Percentiles rank a stretch among this genome's conserved stretches.
These are phyloP conservation scores for Nemania bipapillata DNA, from an alignment of 2,329 filamentous ascomycete species.

Conservation along the genomic window DNA sequence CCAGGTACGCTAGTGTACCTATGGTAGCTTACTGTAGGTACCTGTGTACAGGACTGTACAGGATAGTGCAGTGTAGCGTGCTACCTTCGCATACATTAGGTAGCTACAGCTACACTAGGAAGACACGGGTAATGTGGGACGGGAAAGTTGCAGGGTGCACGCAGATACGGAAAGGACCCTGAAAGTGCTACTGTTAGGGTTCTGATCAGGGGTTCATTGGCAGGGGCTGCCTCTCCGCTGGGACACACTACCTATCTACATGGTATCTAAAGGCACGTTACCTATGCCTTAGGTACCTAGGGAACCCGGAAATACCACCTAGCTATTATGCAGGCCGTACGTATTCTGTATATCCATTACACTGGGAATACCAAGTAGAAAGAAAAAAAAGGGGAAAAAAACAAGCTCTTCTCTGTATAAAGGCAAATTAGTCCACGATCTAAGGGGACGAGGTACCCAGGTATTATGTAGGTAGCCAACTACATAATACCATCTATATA, in stretches of 20 bases:
- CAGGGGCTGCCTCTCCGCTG: conserved; percentile 33
- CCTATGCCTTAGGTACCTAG: neutral
- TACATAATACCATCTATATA: no score
- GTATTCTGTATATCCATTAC: neutral
- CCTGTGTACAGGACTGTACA: neutral
- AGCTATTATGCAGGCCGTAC: neutral
- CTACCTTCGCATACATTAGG: no score
- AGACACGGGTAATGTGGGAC: conserved; percentile 4
- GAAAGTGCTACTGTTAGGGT: conserved; percentile 27
- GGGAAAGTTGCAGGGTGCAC: conserved; percentile 16
- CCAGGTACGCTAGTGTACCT: neutral
- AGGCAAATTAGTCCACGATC: no score
- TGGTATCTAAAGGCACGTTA: neutral
- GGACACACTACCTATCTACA: neutral
- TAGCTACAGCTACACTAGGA: no score
- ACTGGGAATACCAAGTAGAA: neutral
- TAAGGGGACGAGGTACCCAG: no score
- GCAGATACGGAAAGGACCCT: conserved; percentile 34
- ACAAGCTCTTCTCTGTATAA: no score
- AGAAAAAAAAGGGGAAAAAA: no score
- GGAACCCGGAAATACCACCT: neutral
- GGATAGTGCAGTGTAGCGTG: neutral
- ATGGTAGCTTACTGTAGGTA: neutral
- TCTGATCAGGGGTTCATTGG: conserved; percentile 25
- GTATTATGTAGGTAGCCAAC: neutral